These are phyloP conservation scores for Sphaerulina populicola DNA, from an alignment of 2,329 filamentous ascomycete species.

Conservation along the genomic window DNA sequence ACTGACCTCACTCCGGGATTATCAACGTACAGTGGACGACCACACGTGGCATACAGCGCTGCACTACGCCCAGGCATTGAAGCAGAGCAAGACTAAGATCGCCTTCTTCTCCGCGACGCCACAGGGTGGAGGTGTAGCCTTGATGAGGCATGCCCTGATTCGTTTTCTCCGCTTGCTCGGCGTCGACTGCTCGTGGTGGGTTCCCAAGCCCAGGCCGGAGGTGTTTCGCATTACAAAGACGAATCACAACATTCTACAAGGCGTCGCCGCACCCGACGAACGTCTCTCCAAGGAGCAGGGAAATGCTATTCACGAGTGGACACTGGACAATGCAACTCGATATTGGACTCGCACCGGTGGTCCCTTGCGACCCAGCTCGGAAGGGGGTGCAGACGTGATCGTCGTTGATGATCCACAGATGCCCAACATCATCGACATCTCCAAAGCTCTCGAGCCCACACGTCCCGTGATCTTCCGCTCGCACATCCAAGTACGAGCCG, in stretches of 20 bases:
- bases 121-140: slow-evolving; percentile 71
- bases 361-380: slow-evolving; percentile 54
- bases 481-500: slow-evolving; percentile 73
- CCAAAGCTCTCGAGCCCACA: slow-evolving; percentile 62
- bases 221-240: slow-evolving; percentile 80
- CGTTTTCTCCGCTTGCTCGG: slow-evolving; percentile 59
- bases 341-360: slow-evolving; percentile 66
- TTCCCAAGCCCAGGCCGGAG: slow-evolving; percentile 69
- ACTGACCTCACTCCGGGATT: slow-evolving; percentile 50
- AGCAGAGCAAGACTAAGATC: slow-evolving; percentile 56
- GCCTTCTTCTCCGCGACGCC: slow-evolving; percentile 75
- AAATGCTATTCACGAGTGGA: slow-evolving; percentile 60
- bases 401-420: slow-evolving; percentile 80
- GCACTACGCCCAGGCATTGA: slow-evolving; percentile 55
- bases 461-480: slow-evolving; percentile 72
- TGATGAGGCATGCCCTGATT: slow-evolving; percentile 73
- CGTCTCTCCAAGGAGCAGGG: slow-evolving; percentile 57
- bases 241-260: slow-evolving; percentile 81
- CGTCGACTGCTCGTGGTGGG: slow-evolving; percentile 66
- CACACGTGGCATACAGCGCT: slow-evolving; percentile 59
- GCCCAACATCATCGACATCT: slow-evolving; percentile 66
- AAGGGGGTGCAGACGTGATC: slow-evolving; percentile 68
- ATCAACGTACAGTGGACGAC: slow-evolving; percentile 52
- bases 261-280: slow-evolving; percentile 58
- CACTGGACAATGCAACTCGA: slow-evolving; percentile 60